These are phyloP conservation scores for Mycena crocata DNA, from an alignment of 768 basidiomycete genomes.

Conservation along the genomic window DNA sequence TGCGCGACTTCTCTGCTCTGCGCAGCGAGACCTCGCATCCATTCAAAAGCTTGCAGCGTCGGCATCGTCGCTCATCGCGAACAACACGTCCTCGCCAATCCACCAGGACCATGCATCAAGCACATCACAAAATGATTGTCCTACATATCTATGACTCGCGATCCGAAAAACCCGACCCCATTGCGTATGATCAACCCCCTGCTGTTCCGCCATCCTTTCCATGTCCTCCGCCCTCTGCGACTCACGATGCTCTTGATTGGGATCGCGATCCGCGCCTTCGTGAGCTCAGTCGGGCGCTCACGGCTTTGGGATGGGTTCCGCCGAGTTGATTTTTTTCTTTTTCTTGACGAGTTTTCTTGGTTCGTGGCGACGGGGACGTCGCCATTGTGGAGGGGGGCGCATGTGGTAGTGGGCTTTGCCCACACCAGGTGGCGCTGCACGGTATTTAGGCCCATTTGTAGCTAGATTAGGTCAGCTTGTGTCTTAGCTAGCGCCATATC, in stretches of 20 bases:
- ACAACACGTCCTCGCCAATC: neutral
- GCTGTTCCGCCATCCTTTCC: neutral
- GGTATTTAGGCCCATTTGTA: neutral
- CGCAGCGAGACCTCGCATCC: neutral
- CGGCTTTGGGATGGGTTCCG: slow-evolving; percentile 1
- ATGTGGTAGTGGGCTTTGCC: slow-evolving; percentile 1
- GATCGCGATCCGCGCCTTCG: neutral
- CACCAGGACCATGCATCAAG: too few species aligned
- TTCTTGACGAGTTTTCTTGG: neutral
- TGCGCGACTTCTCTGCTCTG: neutral
- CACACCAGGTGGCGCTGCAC: neutral
- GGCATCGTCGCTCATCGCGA: neutral
- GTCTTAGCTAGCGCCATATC: neutral
- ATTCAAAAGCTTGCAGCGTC: neutral
- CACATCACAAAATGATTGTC: neutral
- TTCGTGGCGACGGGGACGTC: slow-evolving; percentile 8
- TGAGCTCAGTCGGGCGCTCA: neutral
- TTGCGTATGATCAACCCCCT: neutral
- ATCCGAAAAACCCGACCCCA: neutral
- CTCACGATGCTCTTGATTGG: neutral
- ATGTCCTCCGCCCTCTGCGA: neutral
- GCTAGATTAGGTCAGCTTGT: neutral
- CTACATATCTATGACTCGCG: neutral
- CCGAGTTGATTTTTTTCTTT: neutral
- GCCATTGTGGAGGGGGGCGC: neutral